Base-by-base conservation (phyloP, 2,329 filamentous ascomycete genomes). In the Paecilomyces dactylethromorphus region DNA sequence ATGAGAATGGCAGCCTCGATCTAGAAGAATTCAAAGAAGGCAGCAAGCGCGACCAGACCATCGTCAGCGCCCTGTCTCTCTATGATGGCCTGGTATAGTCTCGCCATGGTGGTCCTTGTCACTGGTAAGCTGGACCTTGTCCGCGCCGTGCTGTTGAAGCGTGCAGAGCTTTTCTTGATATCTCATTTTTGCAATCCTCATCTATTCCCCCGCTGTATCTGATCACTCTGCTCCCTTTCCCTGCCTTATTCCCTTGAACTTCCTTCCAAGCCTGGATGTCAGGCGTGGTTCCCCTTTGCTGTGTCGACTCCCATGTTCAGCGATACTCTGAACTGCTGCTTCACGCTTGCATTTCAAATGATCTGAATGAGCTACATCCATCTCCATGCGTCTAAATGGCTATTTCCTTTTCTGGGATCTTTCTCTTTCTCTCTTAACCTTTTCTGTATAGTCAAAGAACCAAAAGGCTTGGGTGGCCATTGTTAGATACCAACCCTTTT, bases 21-120 rank as follows among this genome's bases (percentile, higher is more conserved):
- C 93, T 97, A 84, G 89, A 92, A 62, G 94, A 99, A 76, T 99
- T 99, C 83, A 97, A 97, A 80, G 94, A 99, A 79, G 94, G 94
- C 66, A 96, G 92, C 81, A 97, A 97, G 82, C 90, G 92, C 60
- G 94, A 99, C 77, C 93, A 97, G 81, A 99, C 94, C 10, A 99
- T 99, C 72, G 94, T 99, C 60, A 97, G 93, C 57, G 94, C 94
- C 33, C 81, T 99, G 71, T 97, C 92, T 59, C 82, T 99, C 64
- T 99, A 99, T 71, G 94, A 99, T 72, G 94, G 94, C 24, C 80
- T 99, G 70, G 94, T 99, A 73, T 97, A 79, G 69, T 7, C 39
- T n/a, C 7, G n/a, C 39, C n/a, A 18, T 45, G 26, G 26, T 29
- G 26, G 26, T 29, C 26, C 26, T 29, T 29, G 26, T 29, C 26